phyloP scores from a whole-genome alignment of 331 rosid species.

The Telfairia occidentalis region DNA sequence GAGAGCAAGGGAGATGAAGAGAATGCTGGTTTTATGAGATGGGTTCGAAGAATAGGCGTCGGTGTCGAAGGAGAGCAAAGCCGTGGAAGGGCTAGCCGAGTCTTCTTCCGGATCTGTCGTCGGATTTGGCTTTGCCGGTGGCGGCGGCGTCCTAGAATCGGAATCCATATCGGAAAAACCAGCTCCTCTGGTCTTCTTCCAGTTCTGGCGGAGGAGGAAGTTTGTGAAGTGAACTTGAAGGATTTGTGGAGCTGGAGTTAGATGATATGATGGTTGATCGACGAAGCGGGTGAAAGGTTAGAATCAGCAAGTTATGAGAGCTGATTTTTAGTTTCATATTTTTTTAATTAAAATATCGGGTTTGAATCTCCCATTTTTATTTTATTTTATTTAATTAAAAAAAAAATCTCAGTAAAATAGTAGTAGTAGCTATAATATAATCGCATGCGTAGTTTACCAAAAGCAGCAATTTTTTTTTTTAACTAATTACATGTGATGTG shows the following conservation, averaged over 20 bases:
- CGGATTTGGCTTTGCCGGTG: slow-evolving; percentile 26
- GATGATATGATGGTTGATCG: neutral
- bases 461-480: no score
- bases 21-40: slow-evolving; percentile 24
- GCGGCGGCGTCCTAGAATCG: slow-evolving; percentile 28
- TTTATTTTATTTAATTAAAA: no score
- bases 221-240: neutral
- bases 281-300: neutral
- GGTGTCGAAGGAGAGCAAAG: slow-evolving; percentile 70
- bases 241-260: neutral
- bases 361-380: no score
- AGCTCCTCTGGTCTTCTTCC: neutral
- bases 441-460: no score
- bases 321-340: no score
- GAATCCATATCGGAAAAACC: slow-evolving; percentile 39
- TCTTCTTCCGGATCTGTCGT: slow-evolving; percentile 42
- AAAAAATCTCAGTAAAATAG: no score
- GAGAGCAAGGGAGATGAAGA: slow-evolving; percentile 54
- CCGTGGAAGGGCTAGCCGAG: slow-evolving; percentile 27
- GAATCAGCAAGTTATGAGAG: neutral
- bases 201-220: neutral
- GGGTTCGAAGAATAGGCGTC: slow-evolving; percentile 23
- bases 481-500: no score
- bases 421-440: no score
- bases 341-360: no score